Percentiles rank a stretch among this genome's conserved stretches.
Evolutionary conservation across 139 green algal species (phyloP).

Genomic region (Pseudopediastrum boryanum): DNA sequence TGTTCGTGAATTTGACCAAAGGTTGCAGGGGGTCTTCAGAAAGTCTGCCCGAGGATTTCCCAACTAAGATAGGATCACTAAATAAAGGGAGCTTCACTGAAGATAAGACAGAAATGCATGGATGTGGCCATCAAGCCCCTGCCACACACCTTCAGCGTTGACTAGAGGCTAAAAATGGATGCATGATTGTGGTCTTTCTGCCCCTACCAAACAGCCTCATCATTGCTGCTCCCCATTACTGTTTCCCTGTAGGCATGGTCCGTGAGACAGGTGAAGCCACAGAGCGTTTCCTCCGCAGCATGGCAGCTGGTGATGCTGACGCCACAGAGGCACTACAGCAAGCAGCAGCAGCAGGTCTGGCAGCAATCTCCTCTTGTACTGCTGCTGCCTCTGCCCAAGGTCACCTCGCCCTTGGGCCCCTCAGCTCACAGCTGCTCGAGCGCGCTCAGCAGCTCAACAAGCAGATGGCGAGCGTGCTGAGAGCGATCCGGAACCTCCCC

Average conservation of each 20-base stretch:
- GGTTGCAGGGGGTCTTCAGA: too few relatives aligned
- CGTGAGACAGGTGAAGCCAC: constrained; percentile 53
- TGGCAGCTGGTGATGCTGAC: constrained; percentile 43
- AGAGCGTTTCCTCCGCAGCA: constrained; percentile 40
- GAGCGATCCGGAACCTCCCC: neutral
- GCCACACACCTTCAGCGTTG: neutral
- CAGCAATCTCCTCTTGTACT: neutral
- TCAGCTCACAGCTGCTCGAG: neutral
- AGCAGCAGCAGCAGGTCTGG: constrained; percentile 22
- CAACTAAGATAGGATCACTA: too few relatives aligned
- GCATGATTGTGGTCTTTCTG: neutral
- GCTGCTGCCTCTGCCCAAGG: neutral
- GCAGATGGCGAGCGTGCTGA: neutral
- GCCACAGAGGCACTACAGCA: neutral
- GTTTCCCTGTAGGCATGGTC: constrained; percentile 45
- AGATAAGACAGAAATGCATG: too few relatives aligned
- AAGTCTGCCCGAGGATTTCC: too few relatives aligned
- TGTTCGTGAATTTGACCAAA: too few relatives aligned
- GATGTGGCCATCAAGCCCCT: too few relatives aligned
- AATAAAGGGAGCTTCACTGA: too few relatives aligned
- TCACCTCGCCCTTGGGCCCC: neutral
- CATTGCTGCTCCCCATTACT: neutral
- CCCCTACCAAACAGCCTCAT: neutral
- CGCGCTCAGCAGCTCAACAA: neutral
- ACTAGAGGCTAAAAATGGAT: neutral